Evolutionary conservation across 164 flowering plant genomes (phyloP), one percentile per base, ranked within the genome.

Genomic region (Tinospora cordifolia): DNA sequence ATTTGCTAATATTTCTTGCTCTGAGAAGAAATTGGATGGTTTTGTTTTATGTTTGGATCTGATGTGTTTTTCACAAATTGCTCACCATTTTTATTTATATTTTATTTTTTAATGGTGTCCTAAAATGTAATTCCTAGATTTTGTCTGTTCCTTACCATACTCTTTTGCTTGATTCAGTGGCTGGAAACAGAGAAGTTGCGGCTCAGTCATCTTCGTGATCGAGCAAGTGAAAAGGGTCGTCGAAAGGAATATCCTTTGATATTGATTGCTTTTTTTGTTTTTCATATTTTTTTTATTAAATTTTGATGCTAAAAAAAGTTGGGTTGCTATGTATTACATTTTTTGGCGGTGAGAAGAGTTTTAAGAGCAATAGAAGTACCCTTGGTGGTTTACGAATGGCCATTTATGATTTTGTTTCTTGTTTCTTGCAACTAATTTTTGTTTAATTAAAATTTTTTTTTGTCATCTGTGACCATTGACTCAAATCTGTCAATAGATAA

Each of bases 191-290:
- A 94, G 85, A 82, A 78, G 30, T 62, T 84, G 69, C 86, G 95
- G 65, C 86, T 94, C 26, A 81, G 87, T 79, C 97, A 94, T 86
- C 97, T 94, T 71, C 90, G 99, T 77, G 99, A 92, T 79, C 89
- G 99, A 62, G 99, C 99, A 54, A 94, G 97, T 83, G 99, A 94
- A 62, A 76, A 70, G 62, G 99, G 99, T 51, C 92, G 81, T 26
- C 82, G 85, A 74, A 94, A 90, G 69, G 93, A 92, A 92, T 94
- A 94, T 94, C 99, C 99, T 92, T 91, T 81, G 22, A 54, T 66
- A 25, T 40, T 30, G n/a, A n/a, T 62, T 25, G 8, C 13, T 12
- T 22, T 36, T 1, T 40, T 36, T 14, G 1, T 66, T 14, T 47
- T 41, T 15, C 1, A 17, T 36, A 5, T 64, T 17, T 36, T 17